Base-by-base conservation (phyloP, 805 yeast species). In the Wickerhamomyces bovis region DNA sequence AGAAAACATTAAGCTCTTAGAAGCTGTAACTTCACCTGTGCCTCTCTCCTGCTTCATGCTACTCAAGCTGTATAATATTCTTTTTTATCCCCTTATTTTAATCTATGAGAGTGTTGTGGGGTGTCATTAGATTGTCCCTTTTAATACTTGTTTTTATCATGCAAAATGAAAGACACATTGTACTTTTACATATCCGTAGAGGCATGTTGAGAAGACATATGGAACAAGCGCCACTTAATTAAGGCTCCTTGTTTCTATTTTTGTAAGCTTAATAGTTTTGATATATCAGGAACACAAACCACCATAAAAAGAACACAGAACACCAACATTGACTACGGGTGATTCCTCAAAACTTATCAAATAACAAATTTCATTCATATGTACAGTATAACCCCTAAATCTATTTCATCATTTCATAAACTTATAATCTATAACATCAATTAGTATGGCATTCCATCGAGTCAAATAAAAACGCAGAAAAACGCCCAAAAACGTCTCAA, bases 391-490 rank as follows among this genome's bases (percentile, higher is more conserved):
- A 30, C 35, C 35, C 35, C 18, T 30, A 30, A 30, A 30, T 18
- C 35, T 30, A 30, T 30, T n/a, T 16, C 35, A 30, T 30, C 35
- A 30, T 30, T n/a, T 30, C 35, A 15, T 6, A 30, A 30, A 30
- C 35, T 33, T 33, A 33, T 33, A 33, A 33, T 33, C 36, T 30
- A 15, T 10, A 33, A 12, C 16, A 16, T 9, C n/a, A 3, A 12
- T 33, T 33, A 33, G 36, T 33, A 33, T 25, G 12, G n/a, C n/a
- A 25, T 10, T 25, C 12, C 28, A 11, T 25, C 3, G 8, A 25
- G 11, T 25, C 28, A 16, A 52, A 49, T 45, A 49, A 31, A 15
- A 31, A n/a, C n/a, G n/a, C n/a, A n/a, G n/a, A n/a, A n/a, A n/a
- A n/a, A n/a, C n/a, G n/a, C n/a, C n/a, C n/a, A n/a, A n/a, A n/a